phyloP scores from a whole-genome alignment of 139 green algal genomes.

The Picochlorum sp. region DNA sequence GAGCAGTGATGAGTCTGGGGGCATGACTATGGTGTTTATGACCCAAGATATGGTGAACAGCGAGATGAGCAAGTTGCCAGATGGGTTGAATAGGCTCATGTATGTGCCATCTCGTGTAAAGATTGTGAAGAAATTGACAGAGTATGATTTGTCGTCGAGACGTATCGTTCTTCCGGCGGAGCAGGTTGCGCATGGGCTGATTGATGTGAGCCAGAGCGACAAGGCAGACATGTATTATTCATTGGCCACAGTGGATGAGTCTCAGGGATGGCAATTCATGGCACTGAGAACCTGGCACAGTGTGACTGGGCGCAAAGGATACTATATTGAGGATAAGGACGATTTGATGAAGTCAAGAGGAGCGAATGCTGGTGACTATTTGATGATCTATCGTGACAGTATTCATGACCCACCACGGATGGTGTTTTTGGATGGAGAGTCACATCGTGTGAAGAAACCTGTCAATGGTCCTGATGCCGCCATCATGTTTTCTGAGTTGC shows the following conservation, averaged over 20 bases:
- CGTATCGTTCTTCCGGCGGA: conserved; percentile 28
- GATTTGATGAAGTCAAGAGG: conserved; percentile 13
- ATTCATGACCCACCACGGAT: conserved; percentile 13
- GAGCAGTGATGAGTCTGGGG: conserved; percentile 6
- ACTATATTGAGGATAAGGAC: conserved; percentile 25
- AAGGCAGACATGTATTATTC: conserved; percentile 26
- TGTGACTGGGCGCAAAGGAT: conserved; percentile 26
- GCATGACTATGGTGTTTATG: background rate
- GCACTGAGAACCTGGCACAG: conserved; percentile 24
- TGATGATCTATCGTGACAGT: conserved; percentile 21
- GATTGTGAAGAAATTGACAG: conserved; percentile 21
- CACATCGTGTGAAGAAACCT: background rate
- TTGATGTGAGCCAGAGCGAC: conserved; percentile 14
- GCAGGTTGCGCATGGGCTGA: conserved; percentile 1
- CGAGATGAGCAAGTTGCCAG: conserved; percentile 2
- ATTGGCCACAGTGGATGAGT: conserved; percentile 28
- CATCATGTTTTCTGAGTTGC: conserved; percentile 14
- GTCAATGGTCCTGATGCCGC: background rate
- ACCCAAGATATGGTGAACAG: too few species aligned
- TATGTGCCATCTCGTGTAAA: conserved; percentile 16
- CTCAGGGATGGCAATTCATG: conserved; percentile 26
- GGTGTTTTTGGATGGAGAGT: background rate
- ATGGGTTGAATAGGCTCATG: conserved; percentile 12
- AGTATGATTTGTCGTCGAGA: conserved; percentile 27
- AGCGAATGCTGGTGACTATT: conserved; percentile 21